phyloP scores from a whole-genome alignment of 2,329 filamentous ascomycete species.

The Fusarium phyllophilum region DNA sequence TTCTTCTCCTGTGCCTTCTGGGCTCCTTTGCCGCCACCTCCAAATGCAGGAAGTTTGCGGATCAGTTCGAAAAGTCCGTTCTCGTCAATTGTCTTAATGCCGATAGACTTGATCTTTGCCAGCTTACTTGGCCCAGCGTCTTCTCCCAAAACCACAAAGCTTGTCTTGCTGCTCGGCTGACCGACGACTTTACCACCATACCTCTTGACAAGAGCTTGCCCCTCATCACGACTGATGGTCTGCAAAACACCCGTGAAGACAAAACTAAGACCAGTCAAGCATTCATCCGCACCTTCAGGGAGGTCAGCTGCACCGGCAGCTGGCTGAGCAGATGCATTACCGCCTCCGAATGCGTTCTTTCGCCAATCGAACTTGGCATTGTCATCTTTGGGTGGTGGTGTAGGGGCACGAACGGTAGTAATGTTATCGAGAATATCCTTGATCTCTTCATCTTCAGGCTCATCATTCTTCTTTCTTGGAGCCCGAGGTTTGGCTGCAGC shows the following conservation, averaged over 20 bases:
- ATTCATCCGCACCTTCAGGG: constrained; percentile 87
- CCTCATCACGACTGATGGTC: constrained; percentile 84
- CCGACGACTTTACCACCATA: constrained; percentile 92
- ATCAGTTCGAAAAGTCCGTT: constrained; percentile 91
- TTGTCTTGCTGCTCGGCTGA: constrained; percentile 91
- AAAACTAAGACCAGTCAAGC: constrained; percentile 87
- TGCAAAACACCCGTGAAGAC: constrained; percentile 94
- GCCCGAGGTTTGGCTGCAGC: constrained; percentile 69
- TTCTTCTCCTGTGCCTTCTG: constrained; percentile 87
- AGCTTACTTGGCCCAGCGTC: constrained; percentile 96
- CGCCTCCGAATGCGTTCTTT: constrained; percentile 66
- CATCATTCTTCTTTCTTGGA: constrained; percentile 71
- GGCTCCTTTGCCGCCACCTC: constrained; percentile 87
- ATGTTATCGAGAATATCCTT: constrained; percentile 90
- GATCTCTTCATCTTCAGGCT: constrained; percentile 73
- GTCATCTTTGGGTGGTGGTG: constrained; percentile 78
- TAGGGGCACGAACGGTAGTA: constrained; percentile 82
- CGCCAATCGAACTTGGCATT: constrained; percentile 84
- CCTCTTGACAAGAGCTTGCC: constrained; percentile 84
- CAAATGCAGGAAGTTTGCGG: constrained; percentile 80
- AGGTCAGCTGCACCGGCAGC: constrained; percentile 74
- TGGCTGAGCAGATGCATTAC: constrained; percentile 69
- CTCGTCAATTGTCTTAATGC: constrained; percentile 93
- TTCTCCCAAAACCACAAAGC: constrained; percentile 87
- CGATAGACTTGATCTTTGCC: constrained; percentile 80